A percentile compares a stretch with the other conserved stretches of the same genome.
These are phyloP conservation scores for Russula ochroleuca DNA, from an alignment of 768 basidiomycete genomes.

Conservation along the genomic window DNA sequence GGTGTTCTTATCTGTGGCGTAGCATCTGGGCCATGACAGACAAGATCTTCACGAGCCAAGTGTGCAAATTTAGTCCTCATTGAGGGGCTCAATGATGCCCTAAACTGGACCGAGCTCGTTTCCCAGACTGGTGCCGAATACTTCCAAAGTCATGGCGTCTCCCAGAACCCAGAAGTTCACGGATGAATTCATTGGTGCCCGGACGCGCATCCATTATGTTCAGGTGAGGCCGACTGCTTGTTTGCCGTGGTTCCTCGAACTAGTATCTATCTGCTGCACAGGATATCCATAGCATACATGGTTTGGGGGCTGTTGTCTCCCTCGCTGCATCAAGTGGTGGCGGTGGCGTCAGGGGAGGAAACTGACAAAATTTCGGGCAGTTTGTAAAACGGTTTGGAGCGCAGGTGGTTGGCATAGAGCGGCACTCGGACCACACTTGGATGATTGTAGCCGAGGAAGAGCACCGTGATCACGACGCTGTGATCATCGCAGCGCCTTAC, in stretches of 20 bases:
- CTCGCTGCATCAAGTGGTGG: constrained; percentile 63
- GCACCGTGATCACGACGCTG: constrained; percentile 51
- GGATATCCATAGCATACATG: constrained; percentile 71
- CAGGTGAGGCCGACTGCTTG: constrained; percentile 42
- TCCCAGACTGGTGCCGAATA: constrained; percentile 53
- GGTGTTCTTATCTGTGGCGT: neutral
- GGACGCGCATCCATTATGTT: constrained; percentile 74
- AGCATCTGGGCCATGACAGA: constrained; percentile 54
- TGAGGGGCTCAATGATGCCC: constrained; percentile 25
- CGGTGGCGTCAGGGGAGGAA: constrained; percentile 71
- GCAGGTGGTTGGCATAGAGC: constrained; percentile 39
- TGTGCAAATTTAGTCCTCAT: constrained; percentile 59
- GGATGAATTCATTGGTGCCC: constrained; percentile 62
- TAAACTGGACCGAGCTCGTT: constrained; percentile 35
- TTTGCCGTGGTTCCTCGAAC: neutral
- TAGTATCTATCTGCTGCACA: constrained; percentile 31
- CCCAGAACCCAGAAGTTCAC: constrained; percentile 53
- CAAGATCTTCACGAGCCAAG: constrained; percentile 49
- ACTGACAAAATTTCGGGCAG: constrained; percentile 77
- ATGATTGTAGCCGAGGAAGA: constrained; percentile 47
- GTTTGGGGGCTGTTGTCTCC: constrained; percentile 63
- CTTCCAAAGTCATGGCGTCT: constrained; percentile 49
- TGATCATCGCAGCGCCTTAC: constrained; percentile 87
- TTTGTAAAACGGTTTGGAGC: constrained; percentile 72
- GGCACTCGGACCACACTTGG: constrained; percentile 43